Base-by-base conservation (phyloP, 1,284 basidiomycete genomes). In the Puccinia coronata region DNA sequence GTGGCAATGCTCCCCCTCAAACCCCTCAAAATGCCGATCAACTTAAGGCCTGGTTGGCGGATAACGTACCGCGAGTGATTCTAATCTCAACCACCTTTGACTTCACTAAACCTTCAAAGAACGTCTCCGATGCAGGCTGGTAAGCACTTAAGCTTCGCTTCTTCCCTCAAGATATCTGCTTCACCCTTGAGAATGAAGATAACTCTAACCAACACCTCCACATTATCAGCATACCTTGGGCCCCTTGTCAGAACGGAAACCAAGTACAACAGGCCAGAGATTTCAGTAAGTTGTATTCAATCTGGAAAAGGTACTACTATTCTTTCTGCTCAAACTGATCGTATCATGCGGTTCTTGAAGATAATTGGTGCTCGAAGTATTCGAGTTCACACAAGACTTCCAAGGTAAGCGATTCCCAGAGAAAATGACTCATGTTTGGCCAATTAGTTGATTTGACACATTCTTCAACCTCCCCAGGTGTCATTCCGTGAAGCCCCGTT, bases 21-120 rank as follows among this genome's bases (percentile, higher is more conserved):
- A 28, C 25, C 12, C 78, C 78, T 8, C 25, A 59, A 25, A 43
- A 73, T 53, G 25, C 49, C 34, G 31, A 18, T 34, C 23, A 47
- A 16, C 59, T 80, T 11, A 36, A 59, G n/a, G 12, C 55, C 20
- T 80, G 69, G 78, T 73, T 80, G 57, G n/a, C 39, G 4, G 78
- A 80, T 47, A 12, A 36, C n/a, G 70, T 63, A 18, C 78, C 78
- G 11, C 34, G 78, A 61, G 78, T 80, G 20, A 80, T 80, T 28
- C 31, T 80, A 28, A 80, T 80, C 57, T 43, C 63, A 12, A 63
- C 34, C 18, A 70, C 57, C 9, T 80, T 61, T 53, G 70, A 80
- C 28, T 80, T 80, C 39, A 61, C 70, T 47, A 20, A 41, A n/a
- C 36, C 57, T 16, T 28, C 63, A 53, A 28, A 12, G 3, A 71